Conservation (phyloP, 345 rosid species). For the Pseudoturritis turrita region DNA sequence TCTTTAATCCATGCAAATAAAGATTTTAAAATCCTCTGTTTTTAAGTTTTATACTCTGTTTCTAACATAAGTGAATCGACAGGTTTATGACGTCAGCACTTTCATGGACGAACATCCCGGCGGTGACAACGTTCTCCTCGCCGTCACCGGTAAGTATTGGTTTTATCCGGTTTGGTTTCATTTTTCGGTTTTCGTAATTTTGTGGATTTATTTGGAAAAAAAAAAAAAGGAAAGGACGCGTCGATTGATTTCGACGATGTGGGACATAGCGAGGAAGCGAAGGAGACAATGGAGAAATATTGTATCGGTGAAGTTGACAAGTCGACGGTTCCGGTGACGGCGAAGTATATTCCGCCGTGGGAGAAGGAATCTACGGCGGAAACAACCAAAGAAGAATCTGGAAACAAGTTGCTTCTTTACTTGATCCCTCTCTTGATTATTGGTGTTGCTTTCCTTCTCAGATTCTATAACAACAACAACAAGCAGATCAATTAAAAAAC, state of each 20-base stretch:
- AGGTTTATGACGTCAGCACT: constrained; percentile 80
- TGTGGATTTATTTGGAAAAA: neutral
- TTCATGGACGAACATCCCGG: constrained; percentile 90
- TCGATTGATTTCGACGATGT: constrained; percentile 71
- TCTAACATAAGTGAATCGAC: neutral
- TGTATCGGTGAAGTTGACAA: constrained; percentile 59
- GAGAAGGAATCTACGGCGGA: constrained; percentile 19
- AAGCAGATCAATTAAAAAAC: neutral
- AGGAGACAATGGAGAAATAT: constrained; percentile 54
- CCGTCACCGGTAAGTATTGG: constrained; percentile 52
- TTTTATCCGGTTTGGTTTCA: neutral
- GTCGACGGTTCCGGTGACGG: constrained; percentile 43
- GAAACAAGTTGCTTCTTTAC: constrained; percentile 44
- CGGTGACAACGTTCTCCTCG: constrained; percentile 76
- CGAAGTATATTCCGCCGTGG: constrained; percentile 35
- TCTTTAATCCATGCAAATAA: neutral
- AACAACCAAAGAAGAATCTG: constrained; percentile 24
- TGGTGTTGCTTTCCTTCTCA: constrained; percentile 56
- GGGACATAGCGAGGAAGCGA: constrained; percentile 67
- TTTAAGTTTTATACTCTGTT: neutral
- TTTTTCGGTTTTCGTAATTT: neutral
- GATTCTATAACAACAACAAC: constrained; percentile 39
- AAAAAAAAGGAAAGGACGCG: constrained; percentile 62
- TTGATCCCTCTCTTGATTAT: constrained; percentile 61
- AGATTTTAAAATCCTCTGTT: neutral